Evolutionary conservation across 1,139 yeast genomes (phyloP), one percentile per base, ranked within the genome.

Genomic region (Scheffersomyces cryptocercus): DNA sequence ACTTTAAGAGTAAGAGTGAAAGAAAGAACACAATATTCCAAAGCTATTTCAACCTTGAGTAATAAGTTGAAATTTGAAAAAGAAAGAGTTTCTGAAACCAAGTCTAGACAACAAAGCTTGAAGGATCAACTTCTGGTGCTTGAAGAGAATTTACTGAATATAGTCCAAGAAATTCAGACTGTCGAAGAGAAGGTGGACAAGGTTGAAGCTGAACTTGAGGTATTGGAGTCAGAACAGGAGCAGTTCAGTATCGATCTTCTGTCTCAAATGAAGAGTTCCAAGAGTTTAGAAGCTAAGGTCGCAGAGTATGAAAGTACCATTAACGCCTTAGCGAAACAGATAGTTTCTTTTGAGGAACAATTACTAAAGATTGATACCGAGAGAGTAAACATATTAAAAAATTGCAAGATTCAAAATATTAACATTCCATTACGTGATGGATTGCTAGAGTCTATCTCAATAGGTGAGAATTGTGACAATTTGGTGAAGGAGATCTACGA

Each of bases 361-460:
- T 56, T 81, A 3, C 82, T 84, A 38, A 79, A 79, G 48, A 61
- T 73, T 5, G 82, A 77, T 47, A 64, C 82, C 16, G 87, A 83
- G 42, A 77, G 87, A 52, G 70, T 82, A 5, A 79, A 81, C 50
- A 68, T 82, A 24, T 70, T 90, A 50, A 82, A 85, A 51, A 82
- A 81, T 49, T 88, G 96, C 64, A 88, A 87, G 55, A 77, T 91
- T 49, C 88, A 87, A 43, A 85, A 81, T 49, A 73, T 86, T 12
- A 71, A 73, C 9, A 56, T 91, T 12, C 96, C 97, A 1, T 65
- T 89, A 35, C 53, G 61, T 7, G 78, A 79, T 31, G 93, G 95
- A 0, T 58, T 75, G 68, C 42, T 70, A 74, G 64, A 84, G 65
- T 50, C 77, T 56, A 53, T 74, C 75, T 50, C 88, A 75, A 40